Percentiles rank a stretch among this genome's conserved stretches.
These are phyloP conservation scores for Rhizoclosmatium sp. DNA, from an alignment of 192 early-diverging fungal species.

Conservation along the genomic window DNA sequence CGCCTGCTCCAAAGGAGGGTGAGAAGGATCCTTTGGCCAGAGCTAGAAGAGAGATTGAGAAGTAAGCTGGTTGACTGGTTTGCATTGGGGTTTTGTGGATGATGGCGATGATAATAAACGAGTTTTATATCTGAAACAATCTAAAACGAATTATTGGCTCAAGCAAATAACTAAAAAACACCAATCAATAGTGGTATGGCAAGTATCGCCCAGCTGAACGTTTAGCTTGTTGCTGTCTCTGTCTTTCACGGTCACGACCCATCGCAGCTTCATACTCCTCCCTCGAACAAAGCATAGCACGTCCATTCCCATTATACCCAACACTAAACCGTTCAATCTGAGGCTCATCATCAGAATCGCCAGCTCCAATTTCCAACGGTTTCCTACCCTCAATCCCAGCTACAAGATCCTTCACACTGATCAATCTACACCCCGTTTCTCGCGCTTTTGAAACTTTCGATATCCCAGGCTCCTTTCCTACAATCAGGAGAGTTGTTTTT, in stretches of 20 bases:
- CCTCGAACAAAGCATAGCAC: background rate
- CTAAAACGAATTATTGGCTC: too few species aligned
- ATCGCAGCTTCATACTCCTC: background rate
- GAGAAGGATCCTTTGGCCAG: slow-evolving; percentile 35
- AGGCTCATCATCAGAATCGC: background rate
- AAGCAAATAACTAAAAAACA: too few species aligned
- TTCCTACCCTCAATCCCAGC: slow-evolving; percentile 7
- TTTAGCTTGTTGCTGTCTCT: background rate
- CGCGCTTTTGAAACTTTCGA: slow-evolving; percentile 24
- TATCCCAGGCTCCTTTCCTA: slow-evolving; percentile 12
- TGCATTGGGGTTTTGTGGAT: too few species aligned
- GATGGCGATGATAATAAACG: too few species aligned
- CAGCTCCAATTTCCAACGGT: background rate
- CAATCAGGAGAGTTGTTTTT: slow-evolving; percentile 13
- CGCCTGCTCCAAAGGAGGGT: slow-evolving; percentile 37
- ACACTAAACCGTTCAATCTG: background rate
- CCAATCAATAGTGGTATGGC: too few species aligned
- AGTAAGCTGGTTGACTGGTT: slow-evolving; percentile 9
- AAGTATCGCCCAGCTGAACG: too few species aligned
- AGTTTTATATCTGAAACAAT: too few species aligned
- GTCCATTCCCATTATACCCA: slow-evolving; percentile 15
- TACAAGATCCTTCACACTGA: slow-evolving; percentile 8
- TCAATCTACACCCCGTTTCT: background rate
- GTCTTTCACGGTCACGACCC: background rate
- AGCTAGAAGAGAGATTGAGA: slow-evolving; percentile 32